Percentiles rank a stretch among this genome's conserved stretches.
phyloP scores from a whole-genome alignment of 192 early-diverging fungal genomes.

The Geranomyces michiganensis region DNA sequence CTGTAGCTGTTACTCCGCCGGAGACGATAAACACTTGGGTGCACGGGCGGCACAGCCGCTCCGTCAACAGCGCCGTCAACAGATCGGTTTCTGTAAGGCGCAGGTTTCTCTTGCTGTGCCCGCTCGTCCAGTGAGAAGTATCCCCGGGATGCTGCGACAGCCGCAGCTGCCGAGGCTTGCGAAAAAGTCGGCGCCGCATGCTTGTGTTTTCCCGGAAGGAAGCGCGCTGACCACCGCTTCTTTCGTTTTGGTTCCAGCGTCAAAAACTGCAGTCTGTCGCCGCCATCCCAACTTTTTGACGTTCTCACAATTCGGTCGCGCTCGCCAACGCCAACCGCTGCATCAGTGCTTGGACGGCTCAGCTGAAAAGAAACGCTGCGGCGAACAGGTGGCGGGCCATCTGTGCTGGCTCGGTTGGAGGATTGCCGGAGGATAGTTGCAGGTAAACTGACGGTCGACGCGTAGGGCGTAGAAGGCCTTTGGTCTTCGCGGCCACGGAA shows the following conservation, averaged over 20 bases:
- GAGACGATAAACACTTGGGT: background rate
- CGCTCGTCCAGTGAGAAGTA: background rate
- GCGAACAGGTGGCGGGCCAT: background rate
- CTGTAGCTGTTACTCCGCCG: slow-evolving; percentile 1
- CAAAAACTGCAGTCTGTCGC: background rate
- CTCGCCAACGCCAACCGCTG: background rate
- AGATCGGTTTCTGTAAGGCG: slow-evolving; percentile 2
- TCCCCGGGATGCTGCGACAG: background rate
- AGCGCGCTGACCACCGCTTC: background rate
- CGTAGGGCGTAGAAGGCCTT: background rate
- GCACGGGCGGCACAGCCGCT: background rate
- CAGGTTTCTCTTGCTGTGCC: background rate
- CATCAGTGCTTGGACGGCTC: background rate
- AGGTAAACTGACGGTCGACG: background rate
- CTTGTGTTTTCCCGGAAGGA: background rate
- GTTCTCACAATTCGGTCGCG: background rate
- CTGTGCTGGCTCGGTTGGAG: too few species aligned
- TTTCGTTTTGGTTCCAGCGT: background rate
- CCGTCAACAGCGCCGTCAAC: slow-evolving; percentile 5
- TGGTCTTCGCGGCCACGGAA: background rate
- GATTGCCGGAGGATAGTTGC: too few species aligned
- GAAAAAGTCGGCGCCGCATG: background rate
- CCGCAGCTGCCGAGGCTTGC: background rate
- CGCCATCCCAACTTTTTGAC: slow-evolving; percentile 4
- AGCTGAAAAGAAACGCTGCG: slow-evolving; percentile 5